Conservation (phyloP, 441 rosid genomes). For the Erodium trifolium region DNA sequence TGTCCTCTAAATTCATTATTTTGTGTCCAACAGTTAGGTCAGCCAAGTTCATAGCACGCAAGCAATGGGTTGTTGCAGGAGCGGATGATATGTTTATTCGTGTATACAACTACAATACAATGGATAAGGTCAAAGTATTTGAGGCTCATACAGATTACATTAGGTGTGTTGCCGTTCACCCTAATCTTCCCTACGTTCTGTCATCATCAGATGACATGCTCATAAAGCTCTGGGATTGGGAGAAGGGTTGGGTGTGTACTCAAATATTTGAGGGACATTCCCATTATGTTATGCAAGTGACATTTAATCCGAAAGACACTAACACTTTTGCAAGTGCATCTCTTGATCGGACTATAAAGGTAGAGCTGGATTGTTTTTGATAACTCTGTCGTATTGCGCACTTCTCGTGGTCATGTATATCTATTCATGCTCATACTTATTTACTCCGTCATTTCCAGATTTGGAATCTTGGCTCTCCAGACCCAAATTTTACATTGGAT, state of each 20-base stretch:
- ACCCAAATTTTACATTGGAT: conserved; percentile 84
- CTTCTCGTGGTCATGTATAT: not conserved
- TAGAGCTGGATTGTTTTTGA: conserved; percentile 21
- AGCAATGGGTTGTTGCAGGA: conserved; percentile 71
- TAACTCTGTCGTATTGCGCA: conserved; percentile 2
- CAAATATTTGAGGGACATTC: conserved; percentile 76
- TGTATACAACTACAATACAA: conserved; percentile 62
- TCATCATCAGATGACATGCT: conserved; percentile 84
- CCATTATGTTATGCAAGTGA: conserved; percentile 84
- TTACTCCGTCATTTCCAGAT: conserved; percentile 35
- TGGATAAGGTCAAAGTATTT: conserved; percentile 69
- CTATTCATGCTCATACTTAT: conserved; percentile 7
- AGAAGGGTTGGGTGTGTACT: conserved; percentile 77
- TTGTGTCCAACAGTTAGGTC: conserved; percentile 50
- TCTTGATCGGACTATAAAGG: conserved; percentile 79
- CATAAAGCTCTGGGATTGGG: conserved; percentile 95
- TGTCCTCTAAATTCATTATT: conserved; percentile 20
- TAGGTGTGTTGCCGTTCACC: conserved; percentile 66
- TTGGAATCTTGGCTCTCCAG: conserved; percentile 94
- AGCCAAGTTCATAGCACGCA: conserved; percentile 59
- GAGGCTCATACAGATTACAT: conserved; percentile 85
- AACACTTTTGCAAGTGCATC: conserved; percentile 80
- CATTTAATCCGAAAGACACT: conserved; percentile 59
- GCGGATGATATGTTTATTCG: conserved; percentile 65
- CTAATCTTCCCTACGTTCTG: conserved; percentile 61